Percentiles rank a stretch among this genome's conserved stretches.
Evolutionary conservation across 257 asterid species (phyloP).

Genomic region (Solanum corneliomulleri): DNA sequence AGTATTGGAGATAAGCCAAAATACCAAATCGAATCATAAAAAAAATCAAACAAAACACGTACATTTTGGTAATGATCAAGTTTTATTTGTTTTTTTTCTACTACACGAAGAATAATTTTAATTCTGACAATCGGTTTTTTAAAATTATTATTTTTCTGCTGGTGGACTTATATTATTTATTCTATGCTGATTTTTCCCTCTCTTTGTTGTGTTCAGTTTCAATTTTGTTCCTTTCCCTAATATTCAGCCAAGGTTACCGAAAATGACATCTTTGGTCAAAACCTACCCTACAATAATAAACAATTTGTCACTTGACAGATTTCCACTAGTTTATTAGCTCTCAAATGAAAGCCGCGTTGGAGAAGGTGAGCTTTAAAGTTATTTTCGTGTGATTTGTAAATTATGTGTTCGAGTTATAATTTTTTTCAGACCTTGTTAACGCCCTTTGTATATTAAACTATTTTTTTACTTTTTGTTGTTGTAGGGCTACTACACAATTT

Average conservation of each 20-base stretch:
- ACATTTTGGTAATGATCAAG: not conserved
- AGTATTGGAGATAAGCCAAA: not conserved
- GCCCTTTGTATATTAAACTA: no score
- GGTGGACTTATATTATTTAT: not conserved
- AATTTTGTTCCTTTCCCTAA: not conserved
- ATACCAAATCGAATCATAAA: not conserved
- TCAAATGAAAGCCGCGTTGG: not conserved
- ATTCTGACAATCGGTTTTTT: not conserved
- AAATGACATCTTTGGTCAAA: not conserved
- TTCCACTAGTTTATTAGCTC: not conserved
- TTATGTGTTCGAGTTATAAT: not conserved
- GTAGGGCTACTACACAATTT: no score
- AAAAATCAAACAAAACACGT: not conserved
- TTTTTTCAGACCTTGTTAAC: no score
- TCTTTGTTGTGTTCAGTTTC: not conserved
- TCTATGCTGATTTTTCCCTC: not conserved
- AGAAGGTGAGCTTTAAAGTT: not conserved
- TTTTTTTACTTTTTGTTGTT: no score
- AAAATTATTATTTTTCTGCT: not conserved
- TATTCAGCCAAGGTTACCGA: not conserved
- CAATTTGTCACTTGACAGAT: not conserved
- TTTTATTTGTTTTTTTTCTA: not conserved
- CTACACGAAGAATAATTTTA: not conserved
- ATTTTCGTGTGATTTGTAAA: not conserved
- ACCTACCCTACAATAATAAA: not conserved